A percentile compares a stretch with the other conserved stretches of the same genome.
Conservation (phyloP, 2,329 filamentous ascomycete genomes). For the Hypomyces rosellus region DNA sequence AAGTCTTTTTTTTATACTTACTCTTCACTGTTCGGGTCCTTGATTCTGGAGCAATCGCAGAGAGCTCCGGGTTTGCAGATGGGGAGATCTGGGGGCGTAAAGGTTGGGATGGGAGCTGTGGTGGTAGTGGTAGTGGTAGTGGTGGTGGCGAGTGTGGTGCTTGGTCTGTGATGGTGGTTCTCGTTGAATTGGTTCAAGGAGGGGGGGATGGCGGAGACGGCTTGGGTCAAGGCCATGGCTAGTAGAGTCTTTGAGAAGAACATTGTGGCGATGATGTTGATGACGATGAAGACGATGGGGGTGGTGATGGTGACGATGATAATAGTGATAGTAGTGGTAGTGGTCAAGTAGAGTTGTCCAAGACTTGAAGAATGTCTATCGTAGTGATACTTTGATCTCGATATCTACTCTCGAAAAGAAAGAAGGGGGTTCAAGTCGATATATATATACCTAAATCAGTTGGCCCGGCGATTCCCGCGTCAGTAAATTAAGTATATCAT, state of each 20-base stretch:
- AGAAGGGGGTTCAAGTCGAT: too few relatives aligned
- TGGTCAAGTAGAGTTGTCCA: too few relatives aligned
- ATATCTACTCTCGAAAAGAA: too few relatives aligned
- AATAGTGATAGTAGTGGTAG: neutral
- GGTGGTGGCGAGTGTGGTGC: neutral
- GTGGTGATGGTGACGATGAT: neutral
- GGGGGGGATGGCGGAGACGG: neutral
- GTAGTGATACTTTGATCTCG: too few relatives aligned
- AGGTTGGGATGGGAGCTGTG: neutral
- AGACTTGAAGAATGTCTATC: too few relatives aligned
- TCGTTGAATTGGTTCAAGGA: neutral
- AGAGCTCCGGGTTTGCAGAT: constrained; percentile 17
- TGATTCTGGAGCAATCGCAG: constrained; percentile 24
- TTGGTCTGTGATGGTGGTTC: neutral
- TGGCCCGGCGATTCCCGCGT: too few relatives aligned
- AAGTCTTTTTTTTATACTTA: constrained; percentile 7
- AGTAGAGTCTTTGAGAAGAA: neutral
- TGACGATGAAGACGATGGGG: neutral
- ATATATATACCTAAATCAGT: too few relatives aligned
- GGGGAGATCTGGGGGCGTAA: neutral
- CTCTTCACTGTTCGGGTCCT: constrained; percentile 17
- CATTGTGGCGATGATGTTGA: neutral
- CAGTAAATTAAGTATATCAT: too few relatives aligned
- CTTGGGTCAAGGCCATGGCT: constrained; percentile 1
- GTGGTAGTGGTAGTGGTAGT: neutral